Evolutionary conservation across 257 asterid genomes (phyloP).

Genomic region (Solanum acaule): DNA sequence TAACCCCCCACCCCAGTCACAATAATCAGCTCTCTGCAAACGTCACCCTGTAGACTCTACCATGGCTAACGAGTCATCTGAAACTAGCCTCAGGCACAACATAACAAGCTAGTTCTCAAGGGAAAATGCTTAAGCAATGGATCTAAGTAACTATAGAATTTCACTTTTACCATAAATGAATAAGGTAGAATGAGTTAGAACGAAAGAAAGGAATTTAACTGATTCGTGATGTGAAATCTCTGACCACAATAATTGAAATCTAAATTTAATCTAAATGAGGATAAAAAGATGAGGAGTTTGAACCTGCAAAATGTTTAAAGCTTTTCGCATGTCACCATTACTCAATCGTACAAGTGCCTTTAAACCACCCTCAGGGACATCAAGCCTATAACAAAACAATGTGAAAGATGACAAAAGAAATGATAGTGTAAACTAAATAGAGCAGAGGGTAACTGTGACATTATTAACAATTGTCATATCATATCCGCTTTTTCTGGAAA

Average conservation of each 20-base stretch:
- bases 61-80: not conserved
- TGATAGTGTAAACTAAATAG: not conserved
- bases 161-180: not conserved
- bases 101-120: not conserved
- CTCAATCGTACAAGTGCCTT: conserved; percentile 88
- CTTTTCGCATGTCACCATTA: conserved; percentile 97
- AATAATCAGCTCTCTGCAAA: not conserved
- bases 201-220: not conserved
- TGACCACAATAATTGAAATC: not conserved
- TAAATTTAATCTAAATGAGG: conserved; percentile 4
- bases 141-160: not conserved
- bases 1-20: not conserved
- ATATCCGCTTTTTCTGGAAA: not conserved
- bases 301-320: conserved; percentile 94
- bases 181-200: not conserved
- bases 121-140: not conserved
- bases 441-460: not conserved
- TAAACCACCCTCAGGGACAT: conserved; percentile 79
- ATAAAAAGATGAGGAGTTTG: not conserved
- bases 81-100: not conserved
- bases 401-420: not conserved
- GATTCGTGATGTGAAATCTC: not conserved
- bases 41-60: not conserved
- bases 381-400: conserved; percentile 46
- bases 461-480: not conserved